Conservation (phyloP, 208 protist species). For the Leishmania tarentolae region DNA sequence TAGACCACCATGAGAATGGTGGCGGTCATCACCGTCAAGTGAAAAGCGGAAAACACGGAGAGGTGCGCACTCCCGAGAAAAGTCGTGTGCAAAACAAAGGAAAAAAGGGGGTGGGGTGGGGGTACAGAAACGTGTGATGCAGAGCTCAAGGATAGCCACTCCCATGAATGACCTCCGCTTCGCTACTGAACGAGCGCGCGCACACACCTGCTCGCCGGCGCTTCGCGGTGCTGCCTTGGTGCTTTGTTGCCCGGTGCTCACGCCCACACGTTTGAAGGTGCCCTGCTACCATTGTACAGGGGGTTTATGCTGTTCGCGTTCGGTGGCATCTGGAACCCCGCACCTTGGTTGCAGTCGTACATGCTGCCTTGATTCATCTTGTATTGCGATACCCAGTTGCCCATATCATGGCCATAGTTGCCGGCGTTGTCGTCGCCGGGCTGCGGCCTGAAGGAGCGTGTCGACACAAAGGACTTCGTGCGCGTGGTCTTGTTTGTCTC, state of each 20-base stretch:
- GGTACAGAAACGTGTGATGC: neutral
- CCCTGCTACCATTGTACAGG: neutral
- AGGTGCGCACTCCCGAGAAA: neutral
- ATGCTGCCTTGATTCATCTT: conserved; percentile 1
- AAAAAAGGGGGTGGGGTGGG: too few species aligned
- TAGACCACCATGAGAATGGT: neutral
- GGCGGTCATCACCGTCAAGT: neutral
- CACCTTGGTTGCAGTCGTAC: conserved; percentile 5
- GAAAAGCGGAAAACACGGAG: neutral
- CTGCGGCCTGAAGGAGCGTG: conserved; percentile 28
- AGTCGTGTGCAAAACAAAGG: neutral
- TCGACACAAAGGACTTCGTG: conserved; percentile 40
- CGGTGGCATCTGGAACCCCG: neutral
- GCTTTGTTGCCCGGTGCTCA: neutral
- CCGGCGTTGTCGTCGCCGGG: neutral
- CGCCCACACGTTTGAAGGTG: conserved; percentile 10
- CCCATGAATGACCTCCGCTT: neutral
- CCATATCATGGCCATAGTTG: neutral
- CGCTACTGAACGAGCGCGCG: neutral
- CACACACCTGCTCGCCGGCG: neutral
- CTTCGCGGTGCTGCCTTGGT: neutral
- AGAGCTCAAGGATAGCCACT: neutral
- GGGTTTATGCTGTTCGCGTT: neutral
- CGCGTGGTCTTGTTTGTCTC: conserved; percentile 22
- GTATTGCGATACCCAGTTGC: neutral